These are phyloP conservation scores for Immersiporthe knoxdaviesiana DNA, from an alignment of 2,329 filamentous ascomycete genomes.

Conservation along the genomic window DNA sequence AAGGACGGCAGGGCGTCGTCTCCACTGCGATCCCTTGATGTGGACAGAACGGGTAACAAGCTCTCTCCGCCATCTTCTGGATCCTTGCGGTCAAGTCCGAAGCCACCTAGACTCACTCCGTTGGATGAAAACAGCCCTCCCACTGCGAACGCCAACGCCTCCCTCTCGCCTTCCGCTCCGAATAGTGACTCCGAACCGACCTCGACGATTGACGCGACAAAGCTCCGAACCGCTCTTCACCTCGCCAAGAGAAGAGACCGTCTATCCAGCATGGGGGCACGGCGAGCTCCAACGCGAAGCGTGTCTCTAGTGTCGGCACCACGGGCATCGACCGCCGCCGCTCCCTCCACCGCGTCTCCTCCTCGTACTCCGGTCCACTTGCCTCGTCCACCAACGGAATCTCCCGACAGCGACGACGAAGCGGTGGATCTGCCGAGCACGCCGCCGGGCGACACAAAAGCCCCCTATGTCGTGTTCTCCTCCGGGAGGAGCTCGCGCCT, in stretches of 20 bases:
- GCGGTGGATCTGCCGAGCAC: constrained; percentile 35
- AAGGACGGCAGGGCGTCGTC: constrained; percentile 50
- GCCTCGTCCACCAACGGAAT: constrained; percentile 60
- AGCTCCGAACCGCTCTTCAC: constrained; percentile 59
- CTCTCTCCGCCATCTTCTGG: constrained; percentile 47
- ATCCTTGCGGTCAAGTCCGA: constrained; percentile 36
- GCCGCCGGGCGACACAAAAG: constrained; percentile 52
- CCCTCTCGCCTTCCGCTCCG: constrained; percentile 43
- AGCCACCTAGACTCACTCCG: constrained; percentile 42
- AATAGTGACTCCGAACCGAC: constrained; percentile 56
- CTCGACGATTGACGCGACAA: constrained; percentile 52
- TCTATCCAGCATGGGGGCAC: constrained; percentile 45
- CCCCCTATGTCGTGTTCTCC: constrained; percentile 59
- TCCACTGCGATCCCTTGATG: constrained; percentile 55
- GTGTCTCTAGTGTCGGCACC: constrained; percentile 51
- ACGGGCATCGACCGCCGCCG: constrained; percentile 35
- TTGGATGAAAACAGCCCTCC: constrained; percentile 58
- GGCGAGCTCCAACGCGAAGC: constrained; percentile 43
- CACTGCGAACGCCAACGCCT: constrained; percentile 39
- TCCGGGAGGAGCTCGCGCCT: constrained; percentile 39
- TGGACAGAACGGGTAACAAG: constrained; percentile 53
- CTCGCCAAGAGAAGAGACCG: constrained; percentile 52
- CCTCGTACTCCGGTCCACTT: constrained; percentile 46
- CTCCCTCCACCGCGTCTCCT: constrained; percentile 39
- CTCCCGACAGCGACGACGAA: constrained; percentile 55